Conservation (phyloP, 495 filamentous ascomycete genomes). For the Xylaria intraflava region DNA sequence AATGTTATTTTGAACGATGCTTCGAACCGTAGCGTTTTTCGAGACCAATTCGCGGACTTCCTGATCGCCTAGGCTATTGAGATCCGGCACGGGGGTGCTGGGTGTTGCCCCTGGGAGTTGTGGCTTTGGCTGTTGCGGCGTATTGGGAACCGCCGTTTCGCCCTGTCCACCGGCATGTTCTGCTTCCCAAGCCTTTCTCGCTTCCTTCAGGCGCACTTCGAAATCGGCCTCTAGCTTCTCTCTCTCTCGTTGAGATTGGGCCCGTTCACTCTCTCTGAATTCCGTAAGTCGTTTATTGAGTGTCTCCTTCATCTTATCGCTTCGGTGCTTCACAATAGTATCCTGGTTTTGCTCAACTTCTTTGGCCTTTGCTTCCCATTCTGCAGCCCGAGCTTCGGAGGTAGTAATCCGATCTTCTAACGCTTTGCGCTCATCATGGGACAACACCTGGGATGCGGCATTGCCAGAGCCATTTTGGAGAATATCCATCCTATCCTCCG, state of each 20-base stretch:
- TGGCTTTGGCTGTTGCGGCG: slow-evolving; percentile 25
- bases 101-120: slow-evolving; percentile 23
- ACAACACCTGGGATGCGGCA: slow-evolving; percentile 20
- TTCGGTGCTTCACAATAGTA: slow-evolving; percentile 54
- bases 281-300: slow-evolving; percentile 66
- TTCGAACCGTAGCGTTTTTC: slow-evolving; percentile 57
- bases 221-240: slow-evolving; percentile 55
- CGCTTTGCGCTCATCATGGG: slow-evolving; percentile 47
- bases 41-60: slow-evolving; percentile 60
- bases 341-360: slow-evolving; percentile 49
- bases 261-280: slow-evolving; percentile 38
- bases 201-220: slow-evolving; percentile 59
- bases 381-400: slow-evolving; percentile 42
- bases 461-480: slow-evolving; percentile 19
- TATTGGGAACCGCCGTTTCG: slow-evolving; percentile 22
- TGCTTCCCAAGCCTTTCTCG: slow-evolving; percentile 48
- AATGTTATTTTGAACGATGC: slow-evolving; percentile 63
- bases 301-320: slow-evolving; percentile 64
- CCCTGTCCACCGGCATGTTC: slow-evolving; percentile 33
- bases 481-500: slow-evolving; percentile 29
- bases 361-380: slow-evolving; percentile 50
- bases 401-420: slow-evolving; percentile 43
- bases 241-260: slow-evolving; percentile 45
- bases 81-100: slow-evolving; percentile 28
- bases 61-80: slow-evolving; percentile 45